Evolutionary conservation across 1,284 basidiomycete species (phyloP).

Genomic region (Sphagnurus paluster): DNA sequence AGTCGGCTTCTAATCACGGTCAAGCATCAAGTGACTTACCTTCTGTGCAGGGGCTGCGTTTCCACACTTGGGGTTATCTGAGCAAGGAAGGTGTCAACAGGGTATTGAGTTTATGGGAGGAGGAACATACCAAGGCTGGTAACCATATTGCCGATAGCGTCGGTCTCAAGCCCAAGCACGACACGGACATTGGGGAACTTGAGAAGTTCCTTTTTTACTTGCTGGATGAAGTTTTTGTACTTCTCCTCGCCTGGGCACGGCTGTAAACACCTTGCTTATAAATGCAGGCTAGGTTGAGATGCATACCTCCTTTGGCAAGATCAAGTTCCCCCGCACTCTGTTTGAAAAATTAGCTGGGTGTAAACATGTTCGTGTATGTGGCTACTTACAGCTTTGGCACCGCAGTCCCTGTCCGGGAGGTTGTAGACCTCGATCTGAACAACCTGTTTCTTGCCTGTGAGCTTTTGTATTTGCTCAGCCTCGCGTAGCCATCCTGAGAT

Average conservation of each 20-base stretch:
- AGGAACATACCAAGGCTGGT: conserved; percentile 42
- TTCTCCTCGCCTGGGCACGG: conserved; percentile 41
- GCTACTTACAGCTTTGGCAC: conserved; percentile 34
- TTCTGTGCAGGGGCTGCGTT: conserved; percentile 24
- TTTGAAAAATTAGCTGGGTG: background rate
- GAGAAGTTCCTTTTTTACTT: conserved; percentile 4
- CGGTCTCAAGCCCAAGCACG: conserved; percentile 48
- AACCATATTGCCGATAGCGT: conserved; percentile 27
- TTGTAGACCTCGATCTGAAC: conserved; percentile 27
- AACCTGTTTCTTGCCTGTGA: conserved; percentile 17
- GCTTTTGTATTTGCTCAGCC: conserved; percentile 11
- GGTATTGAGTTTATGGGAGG: background rate
- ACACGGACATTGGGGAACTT: conserved; percentile 22
- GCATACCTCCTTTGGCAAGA: conserved; percentile 1
- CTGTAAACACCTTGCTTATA: conserved; percentile 43
- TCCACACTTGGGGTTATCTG: conserved; percentile 32
- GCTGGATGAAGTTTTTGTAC: conserved; percentile 43
- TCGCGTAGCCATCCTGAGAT: conserved; percentile 11
- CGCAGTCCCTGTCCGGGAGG: conserved; percentile 40
- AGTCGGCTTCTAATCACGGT: background rate
- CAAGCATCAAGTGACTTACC: conserved; percentile 17
- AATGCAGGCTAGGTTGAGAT: conserved; percentile 37
- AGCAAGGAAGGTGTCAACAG: background rate
- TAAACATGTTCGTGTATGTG: background rate
- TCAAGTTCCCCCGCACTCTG: conserved; percentile 4